Conservation (phyloP, 768 basidiomycete genomes). For the Sistotremastrum niveocremeum region DNA sequence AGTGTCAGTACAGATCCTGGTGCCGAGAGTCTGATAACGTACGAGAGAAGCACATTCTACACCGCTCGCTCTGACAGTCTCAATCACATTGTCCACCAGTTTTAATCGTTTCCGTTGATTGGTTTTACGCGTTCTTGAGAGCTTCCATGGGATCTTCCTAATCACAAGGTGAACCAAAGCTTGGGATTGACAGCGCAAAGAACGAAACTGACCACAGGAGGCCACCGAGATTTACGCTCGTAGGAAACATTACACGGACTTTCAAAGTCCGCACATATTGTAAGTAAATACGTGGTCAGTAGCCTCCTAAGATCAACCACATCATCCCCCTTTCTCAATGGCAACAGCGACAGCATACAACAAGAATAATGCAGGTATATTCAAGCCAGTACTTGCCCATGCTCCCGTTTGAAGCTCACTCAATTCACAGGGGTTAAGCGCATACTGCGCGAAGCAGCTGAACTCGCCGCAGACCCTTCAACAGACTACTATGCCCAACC, state of each 20-base stretch:
- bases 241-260: slow-evolving; percentile 17
- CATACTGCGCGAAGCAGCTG: slow-evolving; percentile 91
- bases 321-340: slow-evolving; percentile 8
- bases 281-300: background rate
- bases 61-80: slow-evolving; percentile 72
- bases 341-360: slow-evolving; percentile 38
- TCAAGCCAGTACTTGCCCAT: background rate
- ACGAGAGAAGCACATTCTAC: slow-evolving; percentile 68
- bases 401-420: background rate
- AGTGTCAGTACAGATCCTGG: background rate
- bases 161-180: slow-evolving; percentile 1
- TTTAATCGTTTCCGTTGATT: slow-evolving; percentile 82
- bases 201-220: slow-evolving; percentile 59
- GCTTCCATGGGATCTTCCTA: slow-evolving; percentile 93
- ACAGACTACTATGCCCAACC: slow-evolving; percentile 77
- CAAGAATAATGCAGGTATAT: slow-evolving; percentile 80
- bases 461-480: slow-evolving; percentile 72
- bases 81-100: slow-evolving; percentile 88
- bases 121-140: slow-evolving; percentile 85
- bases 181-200: background rate
- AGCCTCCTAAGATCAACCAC: background rate
- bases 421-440: slow-evolving; percentile 67
- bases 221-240: slow-evolving; percentile 54
- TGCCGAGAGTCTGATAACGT: slow-evolving; percentile 16
- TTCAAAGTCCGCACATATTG: background rate